A percentile compares a stretch with the other conserved stretches of the same genome.
Conservation (phyloP, 768 basidiomycete species). For the Boletales sp. region DNA sequence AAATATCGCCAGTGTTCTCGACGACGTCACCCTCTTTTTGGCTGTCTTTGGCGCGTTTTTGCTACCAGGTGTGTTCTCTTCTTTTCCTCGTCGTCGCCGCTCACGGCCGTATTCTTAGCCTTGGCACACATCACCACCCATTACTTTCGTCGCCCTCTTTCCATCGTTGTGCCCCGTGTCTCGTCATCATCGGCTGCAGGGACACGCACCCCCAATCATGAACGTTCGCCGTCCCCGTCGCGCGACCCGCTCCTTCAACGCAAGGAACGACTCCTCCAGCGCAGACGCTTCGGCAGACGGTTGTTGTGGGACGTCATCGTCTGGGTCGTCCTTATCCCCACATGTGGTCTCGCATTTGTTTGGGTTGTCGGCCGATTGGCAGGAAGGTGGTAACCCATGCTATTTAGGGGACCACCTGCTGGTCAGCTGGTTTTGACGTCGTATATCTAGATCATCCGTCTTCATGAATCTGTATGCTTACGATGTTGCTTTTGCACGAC, state of each 20-base stretch:
- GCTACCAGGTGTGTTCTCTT: slow-evolving; percentile 47
- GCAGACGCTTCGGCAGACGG: slow-evolving; percentile 63
- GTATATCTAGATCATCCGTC: background rate
- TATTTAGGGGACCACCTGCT: background rate
- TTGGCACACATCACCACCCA: slow-evolving; percentile 78
- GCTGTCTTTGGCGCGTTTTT: slow-evolving; percentile 58
- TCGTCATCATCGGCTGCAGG: slow-evolving; percentile 22
- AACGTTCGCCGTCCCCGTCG: slow-evolving; percentile 27
- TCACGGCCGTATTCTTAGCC: slow-evolving; percentile 31
- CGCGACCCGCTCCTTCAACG: slow-evolving; percentile 74
- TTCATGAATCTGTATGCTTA: no score
- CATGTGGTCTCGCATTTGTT: slow-evolving; percentile 50
- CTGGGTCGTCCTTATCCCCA: slow-evolving; percentile 66
- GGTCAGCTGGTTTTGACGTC: slow-evolving; percentile 1
- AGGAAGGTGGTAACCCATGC: slow-evolving; percentile 46
- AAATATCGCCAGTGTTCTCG: slow-evolving; percentile 36
- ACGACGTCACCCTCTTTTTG: slow-evolving; percentile 46
- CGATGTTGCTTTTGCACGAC: no score
- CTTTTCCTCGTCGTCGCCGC: background rate
- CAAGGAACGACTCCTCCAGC: slow-evolving; percentile 84
- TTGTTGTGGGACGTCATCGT: slow-evolving; percentile 83
- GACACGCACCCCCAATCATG: slow-evolving; percentile 15
- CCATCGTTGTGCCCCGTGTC: slow-evolving; percentile 72
- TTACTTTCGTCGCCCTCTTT: slow-evolving; percentile 77
- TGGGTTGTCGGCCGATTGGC: slow-evolving; percentile 56